phyloP scores from a whole-genome alignment of 257 asterid species.

The Solanum paucissectum region DNA sequence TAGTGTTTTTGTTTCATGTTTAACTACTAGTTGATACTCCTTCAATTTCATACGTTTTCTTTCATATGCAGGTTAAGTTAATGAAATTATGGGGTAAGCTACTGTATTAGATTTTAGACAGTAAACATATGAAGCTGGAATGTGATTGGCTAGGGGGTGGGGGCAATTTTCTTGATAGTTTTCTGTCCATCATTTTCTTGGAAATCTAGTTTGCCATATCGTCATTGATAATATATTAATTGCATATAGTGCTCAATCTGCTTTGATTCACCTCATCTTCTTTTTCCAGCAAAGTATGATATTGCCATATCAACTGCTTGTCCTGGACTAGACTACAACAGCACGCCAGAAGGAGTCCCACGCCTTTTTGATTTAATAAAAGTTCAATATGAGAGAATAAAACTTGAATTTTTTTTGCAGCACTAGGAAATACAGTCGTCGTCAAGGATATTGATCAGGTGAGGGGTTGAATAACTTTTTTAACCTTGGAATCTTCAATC shows the following conservation, averaged over 20 bases:
- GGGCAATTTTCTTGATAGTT: neutral
- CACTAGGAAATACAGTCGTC: constrained; percentile 59
- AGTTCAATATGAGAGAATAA: constrained; percentile 78
- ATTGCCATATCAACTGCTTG: constrained; percentile 90
- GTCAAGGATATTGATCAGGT: constrained; percentile 84
- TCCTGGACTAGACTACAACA: constrained; percentile 71
- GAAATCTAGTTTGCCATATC: neutral
- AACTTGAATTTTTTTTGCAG: constrained; percentile 69
- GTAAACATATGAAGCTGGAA: neutral
- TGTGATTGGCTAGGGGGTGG: neutral
- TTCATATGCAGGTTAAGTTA: neutral
- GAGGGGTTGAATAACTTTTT: neutral
- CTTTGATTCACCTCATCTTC: neutral
- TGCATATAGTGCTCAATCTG: neutral
- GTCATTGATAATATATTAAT: neutral
- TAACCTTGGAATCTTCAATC: neutral
- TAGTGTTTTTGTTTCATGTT: constrained; percentile 3
- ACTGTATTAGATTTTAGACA: neutral
- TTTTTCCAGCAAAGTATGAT: constrained; percentile 69
- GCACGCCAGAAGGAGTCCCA: constrained; percentile 64
- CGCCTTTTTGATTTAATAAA: constrained; percentile 78
- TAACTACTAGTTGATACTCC: neutral
- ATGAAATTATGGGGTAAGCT: neutral
- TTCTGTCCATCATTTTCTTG: neutral
- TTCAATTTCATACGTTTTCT: neutral